phyloP scores from a whole-genome alignment of 2,329 filamentous ascomycete genomes.

The Fusarium stilboides region DNA sequence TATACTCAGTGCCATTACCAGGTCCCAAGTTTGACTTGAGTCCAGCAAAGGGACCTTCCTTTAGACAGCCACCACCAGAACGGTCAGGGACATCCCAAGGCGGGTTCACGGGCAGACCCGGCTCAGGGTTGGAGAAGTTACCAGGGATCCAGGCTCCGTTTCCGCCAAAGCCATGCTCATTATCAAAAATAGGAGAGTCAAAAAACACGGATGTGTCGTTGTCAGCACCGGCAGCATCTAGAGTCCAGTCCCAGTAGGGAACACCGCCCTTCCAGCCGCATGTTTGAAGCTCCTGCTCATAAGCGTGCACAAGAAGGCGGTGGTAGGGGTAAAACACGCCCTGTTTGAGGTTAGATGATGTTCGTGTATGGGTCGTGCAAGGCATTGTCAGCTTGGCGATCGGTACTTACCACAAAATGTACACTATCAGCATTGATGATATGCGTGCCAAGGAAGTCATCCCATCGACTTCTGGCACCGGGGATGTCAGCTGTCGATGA shows the following conservation, averaged over 20 bases:
- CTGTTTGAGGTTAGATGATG: neutral
- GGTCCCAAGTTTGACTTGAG: slow-evolving; percentile 28
- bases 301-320: slow-evolving; percentile 35
- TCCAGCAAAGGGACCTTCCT: slow-evolving; percentile 46
- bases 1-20: slow-evolving; percentile 18
- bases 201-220: slow-evolving; percentile 34
- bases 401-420: slow-evolving; percentile 28
- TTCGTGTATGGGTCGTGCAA: neutral
- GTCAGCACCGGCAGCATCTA: slow-evolving; percentile 32
- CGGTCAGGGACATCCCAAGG: slow-evolving; percentile 38
- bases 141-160: slow-evolving; percentile 38
- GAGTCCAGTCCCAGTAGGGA: slow-evolving; percentile 47
- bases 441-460: slow-evolving; percentile 38
- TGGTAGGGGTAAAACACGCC: slow-evolving; percentile 38
- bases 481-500: slow-evolving; percentile 20
- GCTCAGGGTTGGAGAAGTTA: slow-evolving; percentile 30
- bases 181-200: slow-evolving; percentile 52
- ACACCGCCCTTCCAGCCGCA: slow-evolving; percentile 46
- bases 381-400: accelerated
- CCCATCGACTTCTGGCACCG: slow-evolving; percentile 33
- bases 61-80: slow-evolving; percentile 46
- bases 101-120: slow-evolving; percentile 30
- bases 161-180: slow-evolving; percentile 39
- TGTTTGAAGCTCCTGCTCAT: slow-evolving; percentile 44
- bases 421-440: slow-evolving; percentile 33